A percentile compares a stretch with the other conserved stretches of the same genome.
These are phyloP conservation scores for Colletotrichum siamense DNA, from an alignment of 2,329 filamentous ascomycete genomes.

Conservation along the genomic window DNA sequence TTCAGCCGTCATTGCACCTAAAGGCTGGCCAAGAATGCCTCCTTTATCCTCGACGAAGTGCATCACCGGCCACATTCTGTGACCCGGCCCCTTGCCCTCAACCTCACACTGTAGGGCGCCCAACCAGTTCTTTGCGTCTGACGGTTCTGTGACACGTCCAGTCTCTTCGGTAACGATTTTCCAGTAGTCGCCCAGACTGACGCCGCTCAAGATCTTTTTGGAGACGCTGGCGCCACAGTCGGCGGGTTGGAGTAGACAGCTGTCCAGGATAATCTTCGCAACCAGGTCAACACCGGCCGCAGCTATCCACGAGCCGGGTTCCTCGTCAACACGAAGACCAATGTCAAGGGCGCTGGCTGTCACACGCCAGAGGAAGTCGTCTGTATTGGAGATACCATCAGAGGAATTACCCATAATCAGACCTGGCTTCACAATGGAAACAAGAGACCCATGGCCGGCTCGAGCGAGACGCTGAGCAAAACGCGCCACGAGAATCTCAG, in stretches of 20 bases:
- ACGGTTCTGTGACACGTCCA: neutral
- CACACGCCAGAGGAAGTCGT: conserved; percentile 29
- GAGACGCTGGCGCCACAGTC: neutral
- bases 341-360: conserved; percentile 20
- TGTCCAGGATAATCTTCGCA: conserved; percentile 11
- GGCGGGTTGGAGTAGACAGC: neutral
- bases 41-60: conserved; percentile 23
- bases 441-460: neutral
- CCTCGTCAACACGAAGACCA: conserved; percentile 2
- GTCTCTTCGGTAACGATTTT: conserved; percentile 17
- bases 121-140: neutral
- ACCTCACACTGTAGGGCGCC: conserved; percentile 9
- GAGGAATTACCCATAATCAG: conserved; percentile 25
- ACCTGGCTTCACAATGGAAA: conserved; percentile 26
- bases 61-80: conserved; percentile 30
- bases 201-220: conserved; percentile 18
- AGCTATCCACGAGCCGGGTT: conserved; percentile 19
- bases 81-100: conserved; percentile 5
- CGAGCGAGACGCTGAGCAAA: neutral
- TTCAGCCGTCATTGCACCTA: neutral
- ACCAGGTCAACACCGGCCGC: conserved; percentile 22
- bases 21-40: neutral
- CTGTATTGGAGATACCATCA: conserved; percentile 25
- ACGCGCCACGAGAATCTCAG: conserved; percentile 23
- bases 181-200: conserved; percentile 25